Percentiles rank a stretch among this genome's conserved stretches.
Conservation (phyloP, 2,329 filamentous ascomycete genomes). For the Penicillium glabrum region DNA sequence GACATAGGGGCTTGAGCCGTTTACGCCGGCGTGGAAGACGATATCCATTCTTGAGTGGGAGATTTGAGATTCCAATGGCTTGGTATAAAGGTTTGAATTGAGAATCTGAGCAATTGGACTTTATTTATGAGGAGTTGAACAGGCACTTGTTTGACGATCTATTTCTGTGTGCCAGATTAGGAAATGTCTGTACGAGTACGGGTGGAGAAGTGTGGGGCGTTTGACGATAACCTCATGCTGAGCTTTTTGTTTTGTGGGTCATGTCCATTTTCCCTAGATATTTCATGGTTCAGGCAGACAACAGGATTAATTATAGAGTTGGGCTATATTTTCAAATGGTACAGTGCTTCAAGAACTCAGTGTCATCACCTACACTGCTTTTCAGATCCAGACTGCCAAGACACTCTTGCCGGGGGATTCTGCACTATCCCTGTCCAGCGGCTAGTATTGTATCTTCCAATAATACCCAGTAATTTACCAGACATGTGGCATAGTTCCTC, state of each 20-base stretch:
- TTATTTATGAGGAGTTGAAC: slow-evolving; percentile 1
- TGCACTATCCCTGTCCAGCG: too few species aligned
- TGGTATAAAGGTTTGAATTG: not conserved
- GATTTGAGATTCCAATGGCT: not conserved
- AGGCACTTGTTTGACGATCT: not conserved
- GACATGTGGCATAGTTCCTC: too few species aligned
- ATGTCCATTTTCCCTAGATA: too few species aligned
- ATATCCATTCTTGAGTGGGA: slow-evolving; percentile 29
- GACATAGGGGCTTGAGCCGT: slow-evolving; percentile 31
- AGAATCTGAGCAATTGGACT: not conserved
- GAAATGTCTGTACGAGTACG: slow-evolving; percentile 32
- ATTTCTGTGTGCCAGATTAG: slow-evolving; percentile 17
- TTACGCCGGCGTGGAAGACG: slow-evolving; percentile 30
- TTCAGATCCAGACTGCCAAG: too few species aligned
- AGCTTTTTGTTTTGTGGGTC: not conserved
- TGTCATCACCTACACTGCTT: too few species aligned
- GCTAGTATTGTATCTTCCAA: too few species aligned
- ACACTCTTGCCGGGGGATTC: too few species aligned
- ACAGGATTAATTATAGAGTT: too few species aligned
- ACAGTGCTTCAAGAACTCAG: too few species aligned
- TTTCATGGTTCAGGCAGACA: too few species aligned
- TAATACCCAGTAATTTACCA: too few species aligned
- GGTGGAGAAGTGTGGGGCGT: slow-evolving; percentile 8
- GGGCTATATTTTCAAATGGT: too few species aligned
- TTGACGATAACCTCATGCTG: not conserved